Evolutionary conservation across 768 basidiomycete species (phyloP), one percentile per base, ranked within the genome.

Genomic region (Tremella mesenterica): DNA sequence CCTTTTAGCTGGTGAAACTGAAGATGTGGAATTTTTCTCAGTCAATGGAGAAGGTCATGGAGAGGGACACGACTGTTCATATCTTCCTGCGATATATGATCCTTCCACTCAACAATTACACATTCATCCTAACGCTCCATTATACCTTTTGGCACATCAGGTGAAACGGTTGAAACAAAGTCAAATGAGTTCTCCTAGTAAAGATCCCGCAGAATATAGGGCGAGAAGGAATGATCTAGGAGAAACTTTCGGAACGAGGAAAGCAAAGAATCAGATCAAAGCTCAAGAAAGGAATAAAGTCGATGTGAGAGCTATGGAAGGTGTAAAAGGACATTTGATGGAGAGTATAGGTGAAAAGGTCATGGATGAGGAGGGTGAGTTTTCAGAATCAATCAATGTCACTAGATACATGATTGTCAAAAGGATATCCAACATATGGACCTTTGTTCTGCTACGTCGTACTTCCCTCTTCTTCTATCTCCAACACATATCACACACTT

Each of bases 161-260:
- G 88, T 93, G 54, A 97, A 93, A 72, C 82, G 85, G 7, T 77
- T 93, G 43, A 34, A 49, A 38, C 16, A 52, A 2, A 56, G 53
- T 4, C 55, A 48, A 9, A 20, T 31, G 2, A 33, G 51, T 16
- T 50, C 49, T 5, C 20, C 52, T 21, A 27, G n/a, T 3, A 44
- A 54, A 20, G 29, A 48, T 10, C 52, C 33, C 26, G 58, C 44
- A 1, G 59, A 83, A 54, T 82, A 80, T 53, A 75, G 79, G 34
- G 79, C 83, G 47, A 84, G 84, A 14, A 79, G 84, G 36, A 86
- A 81, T 50, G 78, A 81, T n/a, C 80, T 99, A 1, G 91, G 93
- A 28, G 85, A 90, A 71, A 81, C 86, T 1, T 99, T 99, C 59
- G 93, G 93, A 20, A 93, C 91, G 23, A 88, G 90, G 75, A 97